phyloP scores from a whole-genome alignment of 129 eudicot genomes.

The Daucus carota region DH1_v3.0 NC_030387.2:37139001-37139500 shows the following conservation, averaged over 20 bases:
- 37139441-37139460: background rate
- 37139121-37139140: background rate
- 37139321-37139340: too few species aligned
- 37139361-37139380: background rate
- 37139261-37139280: background rate
- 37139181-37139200: background rate
- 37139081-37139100: constrained; percentile 11
- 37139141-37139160: background rate
- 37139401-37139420: background rate
- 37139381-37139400: background rate
- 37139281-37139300: background rate
- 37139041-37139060: constrained; percentile 59
- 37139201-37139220: background rate
- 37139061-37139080: constrained; percentile 56
- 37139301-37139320: background rate
- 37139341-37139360: too few species aligned
- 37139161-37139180: background rate
- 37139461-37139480: background rate
- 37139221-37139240: background rate
- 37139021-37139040: constrained; percentile 41
- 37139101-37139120: background rate
- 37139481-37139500: background rate
- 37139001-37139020: constrained; percentile 46
- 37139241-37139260: background rate
- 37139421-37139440: background rate